Evolutionary conservation across 805 yeast species (phyloP).

Genomic region (Metschnikowia gelsemii): DNA sequence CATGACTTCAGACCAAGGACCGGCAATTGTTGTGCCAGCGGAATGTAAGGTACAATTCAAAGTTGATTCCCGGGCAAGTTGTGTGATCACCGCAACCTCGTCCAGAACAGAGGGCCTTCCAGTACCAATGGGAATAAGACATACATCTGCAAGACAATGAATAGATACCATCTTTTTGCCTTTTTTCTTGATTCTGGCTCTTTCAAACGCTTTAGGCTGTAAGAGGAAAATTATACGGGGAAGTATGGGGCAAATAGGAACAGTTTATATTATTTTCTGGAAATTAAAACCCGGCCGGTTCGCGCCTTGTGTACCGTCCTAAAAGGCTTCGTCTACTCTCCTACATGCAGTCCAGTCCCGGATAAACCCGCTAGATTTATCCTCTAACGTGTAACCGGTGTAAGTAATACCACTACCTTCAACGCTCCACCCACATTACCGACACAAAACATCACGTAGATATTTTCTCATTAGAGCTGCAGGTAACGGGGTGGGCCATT

Average conservation of each 20-base stretch:
- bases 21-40: conserved; percentile 90
- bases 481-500: too few relatives aligned
- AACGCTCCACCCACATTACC: too few relatives aligned
- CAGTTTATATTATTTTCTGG: too few relatives aligned
- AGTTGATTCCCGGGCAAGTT: conserved; percentile 58
- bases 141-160: conserved; percentile 80
- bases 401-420: too few relatives aligned
- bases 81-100: conserved; percentile 71
- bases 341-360: too few relatives aligned
- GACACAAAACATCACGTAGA: too few relatives aligned
- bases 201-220: neutral
- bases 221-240: neutral
- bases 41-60: conserved; percentile 74
- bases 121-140: conserved; percentile 86
- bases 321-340: too few relatives aligned
- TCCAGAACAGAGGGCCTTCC: conserved; percentile 75
- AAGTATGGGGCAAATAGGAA: too few relatives aligned
- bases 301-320: too few relatives aligned
- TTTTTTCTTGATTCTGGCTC: neutral
- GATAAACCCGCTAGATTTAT: too few relatives aligned
- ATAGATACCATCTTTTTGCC: conserved; percentile 38
- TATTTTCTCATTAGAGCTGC: neutral
- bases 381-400: too few relatives aligned
- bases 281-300: too few relatives aligned
- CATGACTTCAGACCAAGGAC: conserved; percentile 91